Evolutionary conservation across 2,329 filamentous ascomycete genomes (phyloP), one percentile per base, ranked within the genome.

Genomic region (Colletotrichum tanaceti): DNA sequence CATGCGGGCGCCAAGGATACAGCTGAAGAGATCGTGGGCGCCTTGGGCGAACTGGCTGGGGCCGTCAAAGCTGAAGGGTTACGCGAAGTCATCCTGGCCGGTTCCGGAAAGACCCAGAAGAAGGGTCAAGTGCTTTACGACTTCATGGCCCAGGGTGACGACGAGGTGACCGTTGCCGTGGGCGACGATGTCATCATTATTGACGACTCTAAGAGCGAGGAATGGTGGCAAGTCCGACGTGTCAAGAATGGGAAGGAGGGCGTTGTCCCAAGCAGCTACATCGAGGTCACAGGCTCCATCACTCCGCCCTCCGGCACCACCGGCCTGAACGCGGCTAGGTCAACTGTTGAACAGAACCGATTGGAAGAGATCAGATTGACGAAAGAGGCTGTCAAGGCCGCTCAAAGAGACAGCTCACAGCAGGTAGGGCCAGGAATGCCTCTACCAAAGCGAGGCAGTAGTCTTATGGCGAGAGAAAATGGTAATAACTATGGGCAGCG

Each of bases 1-100:
- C 96, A 99, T 78, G 97, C 96, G 20, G 96, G 96, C 50, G 94
- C 94, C 53, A 99, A 98, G 80, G 96, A 98, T 79, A 98, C 95
- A 6, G 96, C 96, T 7, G 90, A 94, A 72, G 95, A 98, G 79
- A 98, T 99, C 75, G 93, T 97, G 39, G 86, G 89, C 65, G 91
- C 92, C 59, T 86, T 99, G 44, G 94, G 94, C 62, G 96, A 99
- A 77, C 87, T 99, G 71, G 91, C 94, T 18, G 96, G 95, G 43
- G 93, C 92, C 43, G 89, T 92, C 52, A 89, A 91, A 73, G 93
- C 93, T n/a, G 93, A 93, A 76, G 89, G 92, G 5, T 81, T 99
- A 58, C 87, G 90, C 44, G 96, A 98, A 77, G 92, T 98, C 7
- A 90, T 98, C 69, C 89, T 91, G 73, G 95, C 94, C 43, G 92